phyloP scores from a whole-genome alignment of 2,329 filamentous ascomycete species.

The Aspergillus sp. region DNA sequence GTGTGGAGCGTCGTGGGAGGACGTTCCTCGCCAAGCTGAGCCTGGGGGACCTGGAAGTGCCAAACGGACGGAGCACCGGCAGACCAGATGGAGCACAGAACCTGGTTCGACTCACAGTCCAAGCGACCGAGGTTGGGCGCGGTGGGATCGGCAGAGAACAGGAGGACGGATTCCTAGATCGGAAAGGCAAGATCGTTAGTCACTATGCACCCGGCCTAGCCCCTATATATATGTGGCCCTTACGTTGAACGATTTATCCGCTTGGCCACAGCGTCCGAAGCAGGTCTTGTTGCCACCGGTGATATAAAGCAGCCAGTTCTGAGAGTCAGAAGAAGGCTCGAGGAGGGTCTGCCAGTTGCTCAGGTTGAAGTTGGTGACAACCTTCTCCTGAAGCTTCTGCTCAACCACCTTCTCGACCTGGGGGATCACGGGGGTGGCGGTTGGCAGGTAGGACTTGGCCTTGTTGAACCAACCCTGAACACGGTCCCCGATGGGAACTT shows the following conservation, averaged over 20 bases:
- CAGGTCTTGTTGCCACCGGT: conserved; percentile 66
- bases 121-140: conserved; percentile 58
- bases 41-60: conserved; percentile 57
- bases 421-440: conserved; percentile 39
- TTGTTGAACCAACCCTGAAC: conserved; percentile 50
- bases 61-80: conserved; percentile 56
- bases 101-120: conserved; percentile 58
- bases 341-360: conserved; percentile 59
- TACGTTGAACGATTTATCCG: conserved; percentile 55
- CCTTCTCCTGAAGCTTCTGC: conserved; percentile 46
- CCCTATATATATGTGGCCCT: conserved; percentile 18
- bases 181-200: conserved; percentile 9
- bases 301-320: conserved; percentile 61
- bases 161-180: conserved; percentile 50
- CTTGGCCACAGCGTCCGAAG: conserved; percentile 57
- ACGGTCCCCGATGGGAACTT: conserved; percentile 52
- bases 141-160: conserved; percentile 54
- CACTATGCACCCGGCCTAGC: conserved; percentile 1
- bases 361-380: conserved; percentile 54
- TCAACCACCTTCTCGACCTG: conserved; percentile 44
- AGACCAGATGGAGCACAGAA: conserved; percentile 63
- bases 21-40: conserved; percentile 53
- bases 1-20: conserved; percentile 55
- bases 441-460: conserved; percentile 57
- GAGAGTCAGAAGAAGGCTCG: conserved; percentile 37